Conservation (phyloP, 78 protist species). For the Dictyostelium firmibasis region DNA sequence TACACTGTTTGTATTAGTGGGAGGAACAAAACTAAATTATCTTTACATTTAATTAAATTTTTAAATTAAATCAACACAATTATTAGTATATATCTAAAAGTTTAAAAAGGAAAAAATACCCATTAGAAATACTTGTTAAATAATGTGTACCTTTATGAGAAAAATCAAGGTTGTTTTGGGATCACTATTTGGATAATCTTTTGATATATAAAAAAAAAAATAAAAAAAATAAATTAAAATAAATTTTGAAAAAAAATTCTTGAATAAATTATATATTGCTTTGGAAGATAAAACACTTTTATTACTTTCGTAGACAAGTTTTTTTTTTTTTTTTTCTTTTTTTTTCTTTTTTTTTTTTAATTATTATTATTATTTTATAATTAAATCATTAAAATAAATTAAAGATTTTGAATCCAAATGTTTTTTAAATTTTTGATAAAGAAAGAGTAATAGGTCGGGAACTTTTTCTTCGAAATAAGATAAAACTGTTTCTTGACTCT, state of each 20-base stretch:
- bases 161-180: too few relatives aligned
- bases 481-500: background rate
- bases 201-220: background rate
- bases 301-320: background rate
- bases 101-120: too few relatives aligned
- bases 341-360: background rate
- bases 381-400: background rate
- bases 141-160: too few relatives aligned
- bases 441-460: slow-evolving; percentile 23
- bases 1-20: too few relatives aligned
- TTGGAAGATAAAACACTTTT: background rate
- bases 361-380: background rate
- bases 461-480: slow-evolving; percentile 15
- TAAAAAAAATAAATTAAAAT: too few relatives aligned
- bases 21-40: too few relatives aligned
- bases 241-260: too few relatives aligned
- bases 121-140: too few relatives aligned
- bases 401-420: background rate
- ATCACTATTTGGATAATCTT: background rate
- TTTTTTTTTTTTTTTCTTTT: background rate
- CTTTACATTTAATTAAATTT: too few relatives aligned
- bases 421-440: slow-evolving; percentile 24
- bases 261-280: too few relatives aligned
- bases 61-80: too few relatives aligned
- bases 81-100: too few relatives aligned